phyloP scores from a whole-genome alignment of 306 rosid species.

The Rubus idaeus region DNA sequence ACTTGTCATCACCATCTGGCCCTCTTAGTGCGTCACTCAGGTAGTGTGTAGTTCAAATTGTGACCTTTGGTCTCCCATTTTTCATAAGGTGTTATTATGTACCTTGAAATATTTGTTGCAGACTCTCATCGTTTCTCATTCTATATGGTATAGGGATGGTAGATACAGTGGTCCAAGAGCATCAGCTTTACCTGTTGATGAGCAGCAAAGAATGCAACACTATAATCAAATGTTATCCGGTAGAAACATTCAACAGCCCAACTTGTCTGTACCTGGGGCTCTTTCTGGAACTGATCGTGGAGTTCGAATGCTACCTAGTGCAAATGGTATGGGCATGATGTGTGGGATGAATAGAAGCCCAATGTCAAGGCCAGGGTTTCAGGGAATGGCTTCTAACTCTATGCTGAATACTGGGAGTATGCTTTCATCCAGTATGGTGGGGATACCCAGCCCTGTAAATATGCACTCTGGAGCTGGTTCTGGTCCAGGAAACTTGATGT shows the following conservation, averaged over 20 bases:
- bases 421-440: constrained; percentile 78
- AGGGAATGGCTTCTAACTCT: constrained; percentile 70
- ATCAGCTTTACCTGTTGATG: constrained; percentile 75
- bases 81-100: not conserved
- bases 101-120: not conserved
- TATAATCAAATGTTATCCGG: constrained; percentile 73
- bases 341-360: constrained; percentile 79
- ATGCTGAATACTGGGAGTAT: constrained; percentile 71
- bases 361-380: constrained; percentile 81
- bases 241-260: constrained; percentile 70
- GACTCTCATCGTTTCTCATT: not conserved
- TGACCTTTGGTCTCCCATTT: not conserved
- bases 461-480: constrained; percentile 80
- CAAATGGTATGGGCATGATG: constrained; percentile 82
- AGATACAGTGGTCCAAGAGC: constrained; percentile 71
- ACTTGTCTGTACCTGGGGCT: constrained; percentile 65
- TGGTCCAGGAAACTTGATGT: constrained; percentile 74
- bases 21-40: constrained; percentile 53
- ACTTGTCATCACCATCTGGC: constrained; percentile 64
- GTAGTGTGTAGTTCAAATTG: constrained; percentile 38
- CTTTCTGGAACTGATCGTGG: constrained; percentile 86
- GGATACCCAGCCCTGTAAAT: constrained; percentile 76
- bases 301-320: constrained; percentile 77
- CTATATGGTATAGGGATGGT: constrained; percentile 54
- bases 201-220: constrained; percentile 87